Evolutionary conservation across 139 green algal species (phyloP), one percentile per base, ranked within the genome.

Genomic region (Asterochloris erici): DNA sequence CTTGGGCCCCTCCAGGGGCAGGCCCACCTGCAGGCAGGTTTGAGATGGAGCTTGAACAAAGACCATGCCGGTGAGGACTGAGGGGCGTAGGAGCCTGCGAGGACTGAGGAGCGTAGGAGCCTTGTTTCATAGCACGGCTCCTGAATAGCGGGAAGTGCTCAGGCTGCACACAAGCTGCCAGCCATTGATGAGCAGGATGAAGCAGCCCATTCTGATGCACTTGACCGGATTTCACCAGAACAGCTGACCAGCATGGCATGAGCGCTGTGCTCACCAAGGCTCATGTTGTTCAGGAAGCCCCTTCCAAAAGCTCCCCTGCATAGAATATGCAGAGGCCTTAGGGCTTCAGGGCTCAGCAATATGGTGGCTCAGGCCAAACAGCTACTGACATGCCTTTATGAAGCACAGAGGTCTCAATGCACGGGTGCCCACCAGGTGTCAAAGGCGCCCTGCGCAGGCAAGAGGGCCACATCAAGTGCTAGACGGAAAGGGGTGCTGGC

Each of bases 351-450:
- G 66, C 66, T 26, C 10, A 71, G 66, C 1, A 10, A 24, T 9
- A 21, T 71, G 66, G 19, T 26, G 66, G 17, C 19, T 2, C 19
- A 12, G 66, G 21, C 17, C 1, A 70, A 70, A 16, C 64, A 71
- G 66, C 66, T 71, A 24, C 66, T 71, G 66, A 24, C 21, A 24
- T 24, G 66, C 21, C 66, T 26, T 26, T 9, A 24, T 24, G 21
- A 71, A 26, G 66, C 66, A 71, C 66, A 71, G 66, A 21, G 17
- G 66, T 71, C 19, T 21, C 66, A 71, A 24, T 9, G 4, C 74
- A 84, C 87, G 61, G 85, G 88, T n/a, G 82, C 73, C 63, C 77
- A 84, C 63, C 71, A 90, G 19, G 82, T 85, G 78, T 90, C 82
- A 26, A 90, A 90, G 9, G 64, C 54, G 47, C 74, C 74, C 38